A percentile compares a stretch with the other conserved stretches of the same genome.
Evolutionary conservation across 148 eudicot genomes (phyloP).

Genomic region (Chenopodium formosanum): DNA sequence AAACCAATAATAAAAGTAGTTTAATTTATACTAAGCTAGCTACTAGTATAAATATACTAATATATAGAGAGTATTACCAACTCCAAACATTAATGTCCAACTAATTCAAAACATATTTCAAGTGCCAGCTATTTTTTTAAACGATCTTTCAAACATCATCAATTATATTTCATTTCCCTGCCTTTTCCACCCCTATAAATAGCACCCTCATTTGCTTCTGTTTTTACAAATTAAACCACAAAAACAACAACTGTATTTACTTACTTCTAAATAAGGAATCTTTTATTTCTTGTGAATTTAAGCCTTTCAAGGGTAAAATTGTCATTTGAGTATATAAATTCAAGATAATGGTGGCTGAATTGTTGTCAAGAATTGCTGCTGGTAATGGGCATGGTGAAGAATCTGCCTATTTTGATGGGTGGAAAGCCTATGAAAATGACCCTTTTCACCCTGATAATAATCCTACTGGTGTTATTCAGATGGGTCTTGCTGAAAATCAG

Average conservation of each 20-base stretch:
- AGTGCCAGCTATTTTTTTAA: conserved; percentile 21
- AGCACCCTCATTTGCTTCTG: background rate
- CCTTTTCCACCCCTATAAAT: background rate
- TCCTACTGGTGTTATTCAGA: conserved; percentile 52
- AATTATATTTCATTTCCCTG: background rate
- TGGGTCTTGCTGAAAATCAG: conserved; percentile 59
- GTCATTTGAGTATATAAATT: conserved; percentile 9
- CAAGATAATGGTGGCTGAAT: conserved; percentile 1
- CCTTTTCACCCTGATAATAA: conserved; percentile 39
- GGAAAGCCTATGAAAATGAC: conserved; percentile 53
- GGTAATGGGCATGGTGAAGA: conserved; percentile 52
- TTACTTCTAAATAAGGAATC: too few species aligned
- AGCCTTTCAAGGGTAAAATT: background rate
- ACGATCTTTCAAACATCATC: conserved; percentile 23
- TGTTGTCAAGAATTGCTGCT: conserved; percentile 46
- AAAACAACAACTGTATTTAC: too few species aligned
- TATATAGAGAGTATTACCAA: conserved; percentile 14
- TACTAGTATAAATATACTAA: conserved; percentile 2
- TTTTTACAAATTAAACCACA: background rate
- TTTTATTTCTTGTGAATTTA: too few species aligned
- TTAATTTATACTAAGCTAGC: background rate
- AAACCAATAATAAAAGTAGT: background rate
- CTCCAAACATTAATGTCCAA: conserved; percentile 8
- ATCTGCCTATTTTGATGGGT: conserved; percentile 50
- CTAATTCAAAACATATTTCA: conserved; percentile 11